These are phyloP conservation scores for Globisporangium megalacanthum DNA, from an alignment of 352 stramenopile species.

Conservation along the genomic window DNA sequence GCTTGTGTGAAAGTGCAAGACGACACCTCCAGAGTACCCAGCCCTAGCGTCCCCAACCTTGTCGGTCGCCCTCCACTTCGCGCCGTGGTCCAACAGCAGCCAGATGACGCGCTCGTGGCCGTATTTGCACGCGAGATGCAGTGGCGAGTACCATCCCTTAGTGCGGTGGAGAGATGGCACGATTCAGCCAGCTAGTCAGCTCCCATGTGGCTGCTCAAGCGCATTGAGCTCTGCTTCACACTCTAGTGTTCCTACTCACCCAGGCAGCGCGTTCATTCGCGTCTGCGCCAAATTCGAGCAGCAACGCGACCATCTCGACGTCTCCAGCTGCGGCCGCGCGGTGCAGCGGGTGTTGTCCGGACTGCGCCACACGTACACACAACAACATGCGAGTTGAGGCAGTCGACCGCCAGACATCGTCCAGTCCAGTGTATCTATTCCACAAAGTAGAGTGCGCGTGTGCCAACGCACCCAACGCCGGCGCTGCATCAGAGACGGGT, in stretches of 20 bases:
- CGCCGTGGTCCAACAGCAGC: constrained; percentile 51
- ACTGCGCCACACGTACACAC: constrained; percentile 22
- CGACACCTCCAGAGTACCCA: neutral
- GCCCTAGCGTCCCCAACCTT: constrained; percentile 26
- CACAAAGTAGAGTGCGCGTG: neutral
- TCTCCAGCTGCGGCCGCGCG: constrained; percentile 47
- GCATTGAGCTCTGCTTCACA: neutral
- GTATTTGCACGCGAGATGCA: constrained; percentile 71
- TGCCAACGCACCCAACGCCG: constrained; percentile 50
- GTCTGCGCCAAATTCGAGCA: constrained; percentile 41
- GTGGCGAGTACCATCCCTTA: constrained; percentile 70
- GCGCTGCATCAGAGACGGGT: constrained; percentile 30
- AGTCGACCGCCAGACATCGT: neutral
- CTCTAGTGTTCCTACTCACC: constrained; percentile 19
- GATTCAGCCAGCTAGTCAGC: neutral
- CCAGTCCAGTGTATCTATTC: no score
- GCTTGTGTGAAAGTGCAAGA: neutral
- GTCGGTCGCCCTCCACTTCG: constrained; percentile 47
- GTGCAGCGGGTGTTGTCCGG: constrained; percentile 55
- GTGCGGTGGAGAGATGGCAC: no score
- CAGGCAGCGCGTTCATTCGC: constrained; percentile 58
- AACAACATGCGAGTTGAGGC: neutral
- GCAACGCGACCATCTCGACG: constrained; percentile 31
- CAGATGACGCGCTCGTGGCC: constrained; percentile 60
- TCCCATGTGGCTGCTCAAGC: neutral